Evolutionary conservation across 2,329 filamentous ascomycete genomes (phyloP).

Genomic region (Paraphoma sp.): DNA sequence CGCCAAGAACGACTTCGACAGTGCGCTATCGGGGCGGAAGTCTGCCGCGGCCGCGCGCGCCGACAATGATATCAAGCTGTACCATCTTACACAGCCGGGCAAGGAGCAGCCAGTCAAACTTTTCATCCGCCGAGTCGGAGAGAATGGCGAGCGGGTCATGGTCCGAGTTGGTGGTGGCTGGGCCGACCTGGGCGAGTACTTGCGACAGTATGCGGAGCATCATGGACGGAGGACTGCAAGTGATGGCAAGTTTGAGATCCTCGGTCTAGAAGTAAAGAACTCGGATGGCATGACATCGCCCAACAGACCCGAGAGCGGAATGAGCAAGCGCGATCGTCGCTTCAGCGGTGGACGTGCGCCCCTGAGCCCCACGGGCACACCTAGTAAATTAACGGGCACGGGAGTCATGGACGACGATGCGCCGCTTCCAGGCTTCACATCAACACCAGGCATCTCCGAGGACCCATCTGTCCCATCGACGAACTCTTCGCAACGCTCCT

Average conservation of each 20-base stretch:
- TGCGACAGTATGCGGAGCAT: constrained; percentile 91
- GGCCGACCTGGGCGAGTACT: constrained; percentile 93
- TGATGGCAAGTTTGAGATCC: constrained; percentile 63
- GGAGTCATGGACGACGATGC: constrained; percentile 27
- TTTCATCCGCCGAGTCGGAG: constrained; percentile 90
- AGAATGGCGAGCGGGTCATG: constrained; percentile 92
- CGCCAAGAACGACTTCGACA: constrained; percentile 43
- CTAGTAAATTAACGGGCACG: constrained; percentile 26
- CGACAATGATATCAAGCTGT: constrained; percentile 79
- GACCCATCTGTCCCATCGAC: constrained; percentile 34
- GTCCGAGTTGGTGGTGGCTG: constrained; percentile 97
- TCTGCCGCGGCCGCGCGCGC: constrained; percentile 30
- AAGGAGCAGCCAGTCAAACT: constrained; percentile 91
- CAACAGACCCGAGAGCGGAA: constrained; percentile 35
- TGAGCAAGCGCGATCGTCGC: constrained; percentile 33
- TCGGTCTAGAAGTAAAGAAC: constrained; percentile 52
- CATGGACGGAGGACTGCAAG: constrained; percentile 76
- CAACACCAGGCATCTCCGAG: constrained; percentile 34
- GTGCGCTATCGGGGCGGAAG: constrained; percentile 34
- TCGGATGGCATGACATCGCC: constrained; percentile 25
- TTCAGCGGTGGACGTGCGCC: constrained; percentile 27
- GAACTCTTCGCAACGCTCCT: constrained; percentile 38
- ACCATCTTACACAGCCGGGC: constrained; percentile 84
- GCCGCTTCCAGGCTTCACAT: constrained; percentile 30
- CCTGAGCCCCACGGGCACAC: constrained; percentile 36